Evolutionary conservation across 495 filamentous ascomycete genomes (phyloP), one percentile per base, ranked within the genome.

Genomic region (Penicillium coffeae): DNA sequence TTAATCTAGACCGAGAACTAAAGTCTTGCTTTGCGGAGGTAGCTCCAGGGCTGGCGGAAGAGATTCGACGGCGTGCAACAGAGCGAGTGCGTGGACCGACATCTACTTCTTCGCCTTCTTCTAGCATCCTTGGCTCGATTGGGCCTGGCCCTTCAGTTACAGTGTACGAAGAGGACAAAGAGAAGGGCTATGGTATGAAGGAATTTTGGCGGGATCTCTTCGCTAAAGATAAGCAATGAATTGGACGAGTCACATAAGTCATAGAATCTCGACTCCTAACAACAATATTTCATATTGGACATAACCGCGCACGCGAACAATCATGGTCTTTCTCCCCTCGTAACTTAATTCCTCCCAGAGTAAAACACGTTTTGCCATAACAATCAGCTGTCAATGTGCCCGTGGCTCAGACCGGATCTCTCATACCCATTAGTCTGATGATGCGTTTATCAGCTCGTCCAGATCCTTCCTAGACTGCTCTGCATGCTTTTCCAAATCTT

Each of bases 191-290:
- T 72, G 92, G 92, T 27, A 83, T 95, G 48, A 85, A 77, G 60
- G 81, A 97, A 59, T 84, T 95, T 55, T 95, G 89, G 90, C 77
- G 77, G 56, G 92, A 96, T 73, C 58, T 94, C 21, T 96, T 83
- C 60, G 71, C 74, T 39, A 66, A 66, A 27, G 42, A 54, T 15
- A 19, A 39, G 7, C 30, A 20, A 27, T n/a, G 15, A 21, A 12
- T 19, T 46, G 5, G 19, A 22, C 20, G 35, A 46, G 8, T 4
- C 25, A n/a, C 7, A 30, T 13, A 13, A 21, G 30, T 15, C 12
- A 18, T 45, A 4, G n/a, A 9, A 43, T 9, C 8, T 43, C n/a
- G 3, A 42, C 9, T 15, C 20, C 1, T 30, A 27, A 1, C 4
- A 30, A 43, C 13, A 5, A 10, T 30, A 30, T 30, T 10, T 4